These are phyloP conservation scores for Colletotrichum abscissum DNA, from an alignment of 2,329 filamentous ascomycete species.

Conservation along the genomic window DNA sequence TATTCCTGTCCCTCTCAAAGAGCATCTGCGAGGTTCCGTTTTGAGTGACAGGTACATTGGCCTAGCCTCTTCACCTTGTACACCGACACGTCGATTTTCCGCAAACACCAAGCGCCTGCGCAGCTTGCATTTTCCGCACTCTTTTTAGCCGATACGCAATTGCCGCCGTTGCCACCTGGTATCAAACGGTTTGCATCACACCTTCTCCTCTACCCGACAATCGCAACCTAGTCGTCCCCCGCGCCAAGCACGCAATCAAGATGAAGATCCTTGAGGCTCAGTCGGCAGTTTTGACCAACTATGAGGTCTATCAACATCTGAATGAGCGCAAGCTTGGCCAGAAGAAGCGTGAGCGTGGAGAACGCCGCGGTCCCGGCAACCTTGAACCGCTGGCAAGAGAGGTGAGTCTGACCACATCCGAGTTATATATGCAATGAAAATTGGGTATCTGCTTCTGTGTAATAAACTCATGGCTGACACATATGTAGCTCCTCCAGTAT, in stretches of 20 bases:
- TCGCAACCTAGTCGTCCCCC: neutral
- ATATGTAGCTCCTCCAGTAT: conserved; percentile 68
- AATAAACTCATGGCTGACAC: conserved; percentile 30
- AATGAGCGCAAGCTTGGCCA: conserved; percentile 65
- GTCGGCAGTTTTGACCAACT: conserved; percentile 77
- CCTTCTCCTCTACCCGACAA: neutral
- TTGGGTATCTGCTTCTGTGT: conserved; percentile 23
- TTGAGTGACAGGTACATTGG: conserved; percentile 16
- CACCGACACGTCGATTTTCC: conserved; percentile 29
- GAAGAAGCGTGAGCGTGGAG: conserved; percentile 49
- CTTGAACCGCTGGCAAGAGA: conserved; percentile 72
- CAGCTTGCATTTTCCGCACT: conserved; percentile 20
- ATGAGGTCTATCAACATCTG: conserved; percentile 77
- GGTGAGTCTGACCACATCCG: conserved; percentile 53
- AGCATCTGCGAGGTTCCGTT: conserved; percentile 12
- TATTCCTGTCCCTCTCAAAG: conserved; percentile 12
- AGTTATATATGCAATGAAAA: conserved; percentile 1
- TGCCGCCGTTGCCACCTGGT: conserved; percentile 1
- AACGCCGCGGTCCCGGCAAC: conserved; percentile 64
- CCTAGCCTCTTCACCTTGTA: conserved; percentile 29
- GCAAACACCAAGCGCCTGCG: conserved; percentile 3
- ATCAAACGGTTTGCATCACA: neutral
- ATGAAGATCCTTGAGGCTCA: conserved; percentile 81
- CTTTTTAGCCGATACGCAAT: neutral
- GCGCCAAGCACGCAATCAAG: conserved; percentile 30